Conservation (phyloP, 805 yeast genomes). For the Lipomyces yamadae region DNA sequence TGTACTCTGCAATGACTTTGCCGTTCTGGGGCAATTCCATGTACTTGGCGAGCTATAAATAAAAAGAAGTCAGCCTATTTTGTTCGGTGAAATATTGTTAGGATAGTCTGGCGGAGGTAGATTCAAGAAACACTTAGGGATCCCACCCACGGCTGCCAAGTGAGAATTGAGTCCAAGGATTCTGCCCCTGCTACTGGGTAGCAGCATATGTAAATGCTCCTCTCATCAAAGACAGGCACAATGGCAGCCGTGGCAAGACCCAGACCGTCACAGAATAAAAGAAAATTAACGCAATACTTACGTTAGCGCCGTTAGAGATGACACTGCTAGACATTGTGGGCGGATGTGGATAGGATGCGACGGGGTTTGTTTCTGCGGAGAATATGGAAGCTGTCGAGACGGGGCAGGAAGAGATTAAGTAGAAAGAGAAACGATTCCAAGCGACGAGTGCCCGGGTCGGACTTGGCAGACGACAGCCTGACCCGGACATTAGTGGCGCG, state of each 20-base stretch:
- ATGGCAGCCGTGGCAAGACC: not conserved
- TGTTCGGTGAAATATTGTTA: not conserved
- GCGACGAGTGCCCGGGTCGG: not conserved
- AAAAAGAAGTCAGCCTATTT: not conserved
- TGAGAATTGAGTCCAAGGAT: no score
- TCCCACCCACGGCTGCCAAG: not conserved
- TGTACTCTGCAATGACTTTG: slow-evolving; percentile 88
- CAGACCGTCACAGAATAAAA: not conserved
- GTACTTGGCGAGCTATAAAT: slow-evolving; percentile 70
- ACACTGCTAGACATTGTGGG: slow-evolving; percentile 36
- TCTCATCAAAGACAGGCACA: no score
- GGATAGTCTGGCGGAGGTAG: not conserved
- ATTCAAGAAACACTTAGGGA: not conserved
- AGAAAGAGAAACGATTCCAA: not conserved
- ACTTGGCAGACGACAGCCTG: not conserved
- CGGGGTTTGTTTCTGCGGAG: slow-evolving; percentile 1
- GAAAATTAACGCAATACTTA: slow-evolving; percentile 14
- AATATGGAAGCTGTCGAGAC: not conserved
- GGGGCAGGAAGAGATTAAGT: slow-evolving; percentile 3
- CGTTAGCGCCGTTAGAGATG: slow-evolving; percentile 37
- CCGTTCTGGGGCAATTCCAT: slow-evolving; percentile 84
- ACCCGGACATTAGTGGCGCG: not conserved
- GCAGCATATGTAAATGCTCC: no score
- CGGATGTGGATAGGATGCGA: slow-evolving; percentile 7
- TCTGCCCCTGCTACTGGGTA: no score